A percentile compares a stretch with the other conserved stretches of the same genome.
phyloP scores from a whole-genome alignment of 2,329 filamentous ascomycete genomes.

The Chaetomium sp. region DNA sequence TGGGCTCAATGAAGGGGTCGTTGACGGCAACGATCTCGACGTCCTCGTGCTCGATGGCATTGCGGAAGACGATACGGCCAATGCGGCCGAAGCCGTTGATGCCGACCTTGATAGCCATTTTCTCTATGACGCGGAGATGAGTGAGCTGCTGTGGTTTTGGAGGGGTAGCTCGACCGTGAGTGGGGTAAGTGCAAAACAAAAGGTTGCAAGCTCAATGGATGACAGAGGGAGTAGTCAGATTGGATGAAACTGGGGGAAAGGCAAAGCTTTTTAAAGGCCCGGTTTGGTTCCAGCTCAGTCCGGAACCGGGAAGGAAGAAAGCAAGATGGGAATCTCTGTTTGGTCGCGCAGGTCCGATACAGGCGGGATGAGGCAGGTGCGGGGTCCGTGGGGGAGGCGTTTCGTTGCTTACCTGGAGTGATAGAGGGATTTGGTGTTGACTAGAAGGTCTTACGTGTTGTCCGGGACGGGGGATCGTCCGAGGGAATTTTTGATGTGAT shows the following conservation, averaged over 20 bases:
- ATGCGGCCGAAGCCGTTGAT: constrained; percentile 99
- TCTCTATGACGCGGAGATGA: constrained; percentile 38
- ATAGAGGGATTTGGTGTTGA: constrained; percentile 20
- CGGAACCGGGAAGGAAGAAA: constrained; percentile 27
- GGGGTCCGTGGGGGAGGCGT: constrained; percentile 30
- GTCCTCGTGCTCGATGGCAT: constrained; percentile 85
- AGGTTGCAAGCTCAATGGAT: constrained; percentile 11
- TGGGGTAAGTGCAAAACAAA: constrained; percentile 12
- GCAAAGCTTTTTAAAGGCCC: constrained; percentile 32
- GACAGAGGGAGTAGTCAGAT: constrained; percentile 9
- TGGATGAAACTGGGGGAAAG: constrained; percentile 12
- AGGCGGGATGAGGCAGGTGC: constrained; percentile 34
- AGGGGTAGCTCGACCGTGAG: constrained; percentile 19
- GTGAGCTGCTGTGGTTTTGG: constrained; percentile 18
- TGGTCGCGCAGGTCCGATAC: constrained; percentile 34
- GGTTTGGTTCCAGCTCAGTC: constrained; percentile 18
- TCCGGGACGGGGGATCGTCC: constrained; percentile 8
- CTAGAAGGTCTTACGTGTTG: background rate
- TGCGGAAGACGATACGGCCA: constrained; percentile 98
- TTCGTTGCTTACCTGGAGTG: constrained; percentile 29
- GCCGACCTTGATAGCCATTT: constrained; percentile 73
- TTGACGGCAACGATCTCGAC: constrained; percentile 96
- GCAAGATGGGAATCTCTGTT: constrained; percentile 22
- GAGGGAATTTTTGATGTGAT: constrained; percentile 21
- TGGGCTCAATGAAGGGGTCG: constrained; percentile 97